Evolutionary conservation across 2,329 filamentous ascomycete species (phyloP), one percentile per base, ranked within the genome.

Genomic region (Macrophomina tecta): DNA sequence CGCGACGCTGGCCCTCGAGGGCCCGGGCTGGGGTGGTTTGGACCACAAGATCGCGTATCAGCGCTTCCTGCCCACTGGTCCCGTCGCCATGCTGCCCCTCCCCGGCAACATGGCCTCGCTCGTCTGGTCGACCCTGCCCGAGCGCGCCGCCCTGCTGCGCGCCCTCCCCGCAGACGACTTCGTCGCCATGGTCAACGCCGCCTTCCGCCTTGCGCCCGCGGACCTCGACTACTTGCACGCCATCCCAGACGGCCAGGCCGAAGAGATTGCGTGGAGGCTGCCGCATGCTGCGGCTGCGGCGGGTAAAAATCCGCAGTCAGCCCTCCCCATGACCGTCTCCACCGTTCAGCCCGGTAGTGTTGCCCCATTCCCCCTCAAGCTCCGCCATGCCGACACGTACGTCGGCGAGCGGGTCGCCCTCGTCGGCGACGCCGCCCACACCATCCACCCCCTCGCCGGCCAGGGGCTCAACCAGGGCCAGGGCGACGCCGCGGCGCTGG

Each of bases 381-480:
- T 98, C 82, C 90, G 94, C 34, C 95, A 99, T 77, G 94, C 94
- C n/a, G 92, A 96, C 74, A 93, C 92, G 1, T 99, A 99, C 76
- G 91, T 92, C 49, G 91, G 89, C 46, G 93, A 97, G 74, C 90
- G 95, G n/a, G 84, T 97, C 8, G 95, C 94, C 0, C 86, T 99
- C 1, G 88, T 99, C 42, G 95, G 95, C 68, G 95, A 99, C 71
- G 95, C 95, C 1, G 95, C 95, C 7, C 95, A 99, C 77, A 97
- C 94, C 1, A 89, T 97, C 70, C 95, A 99, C 77, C 95, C 95
- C 0, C 89, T 99, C 4, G 95, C 93, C 1, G 95, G 95, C 0
- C 95, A 98, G 79, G 95, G 95, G 1, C 84, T 99, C 14, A 99
- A 99, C 75, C 91, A 96, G 73, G 95, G 95, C 1, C 90, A 98